Evolutionary conservation across 768 basidiomycete genomes (phyloP), one percentile per base, ranked within the genome.

Genomic region (Lyophyllum semitale): DNA sequence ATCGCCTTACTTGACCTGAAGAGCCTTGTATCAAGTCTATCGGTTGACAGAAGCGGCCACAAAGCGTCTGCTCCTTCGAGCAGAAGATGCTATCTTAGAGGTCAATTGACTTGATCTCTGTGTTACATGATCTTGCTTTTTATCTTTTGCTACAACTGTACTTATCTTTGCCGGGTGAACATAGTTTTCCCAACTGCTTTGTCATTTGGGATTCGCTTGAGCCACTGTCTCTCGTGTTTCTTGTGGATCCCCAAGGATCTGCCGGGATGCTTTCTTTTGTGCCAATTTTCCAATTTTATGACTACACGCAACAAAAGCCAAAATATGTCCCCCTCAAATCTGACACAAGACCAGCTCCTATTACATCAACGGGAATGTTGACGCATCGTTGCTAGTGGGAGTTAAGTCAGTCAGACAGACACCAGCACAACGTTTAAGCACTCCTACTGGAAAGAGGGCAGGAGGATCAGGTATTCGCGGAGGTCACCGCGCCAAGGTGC

Each of bases 1-100:
- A 22, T 43, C 48, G 42, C 37, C 40, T 49, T 57, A 48, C 51
- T 58, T 53, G 30, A 62, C 56, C 44, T 50, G 51, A 54, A 93
- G 91, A 62, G 88, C 91, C 11, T 63, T 93, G 27, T 82, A 79
- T 63, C 80, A 87, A 59, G 86, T 92, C 2, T 93, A 91, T 66
- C 70, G 74, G 51, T 64, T 86, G 29, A 91, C 88, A 1, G 78
- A 88, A 64, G 73, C 65, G 32, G 63, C 81, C 29, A 80, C 87
- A 1, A 84, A 86, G 63, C 77, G 83, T 22, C 51, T 88, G 20
- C 74, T 93, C 30, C 73, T 84, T 8, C 82, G 87, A 29, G 90
- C 90, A 4, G 91, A 93, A 65, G 87, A 91, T 67, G 87, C 84
- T 2, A 92, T 93, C 55, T 73, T 93, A 32, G 91, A 93, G 69